A percentile compares a stretch with the other conserved stretches of the same genome.
Evolutionary conservation across 495 filamentous ascomycete species (phyloP).

Genomic region (Pyronema omphalodes): DNA sequence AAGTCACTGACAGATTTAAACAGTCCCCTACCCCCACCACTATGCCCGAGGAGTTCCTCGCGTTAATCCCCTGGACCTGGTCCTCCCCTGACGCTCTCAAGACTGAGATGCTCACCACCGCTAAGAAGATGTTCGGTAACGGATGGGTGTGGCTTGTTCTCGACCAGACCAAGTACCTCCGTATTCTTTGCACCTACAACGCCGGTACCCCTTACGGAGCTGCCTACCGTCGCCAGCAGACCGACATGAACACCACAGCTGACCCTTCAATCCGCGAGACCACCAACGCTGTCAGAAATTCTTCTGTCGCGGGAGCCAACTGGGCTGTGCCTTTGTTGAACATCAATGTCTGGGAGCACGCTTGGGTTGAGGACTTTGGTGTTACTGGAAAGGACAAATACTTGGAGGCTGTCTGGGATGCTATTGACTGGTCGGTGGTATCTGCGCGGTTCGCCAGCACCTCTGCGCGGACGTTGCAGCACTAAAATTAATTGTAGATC

Average conservation of each 20-base stretch:
- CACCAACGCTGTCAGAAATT: slow-evolving; percentile 12
- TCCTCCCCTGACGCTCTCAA: slow-evolving; percentile 64
- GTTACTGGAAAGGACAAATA: slow-evolving; percentile 59
- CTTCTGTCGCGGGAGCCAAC: slow-evolving; percentile 42
- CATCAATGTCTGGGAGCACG: slow-evolving; percentile 93
- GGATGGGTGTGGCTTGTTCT: slow-evolving; percentile 90
- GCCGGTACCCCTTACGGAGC: slow-evolving; percentile 78
- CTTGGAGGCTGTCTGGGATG: slow-evolving; percentile 68
- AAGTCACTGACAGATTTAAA: neutral
- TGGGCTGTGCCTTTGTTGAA: slow-evolving; percentile 62
- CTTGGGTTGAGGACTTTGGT: slow-evolving; percentile 72
- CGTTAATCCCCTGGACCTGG: slow-evolving; percentile 35
- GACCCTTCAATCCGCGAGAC: slow-evolving; percentile 7
- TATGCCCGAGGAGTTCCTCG: slow-evolving; percentile 5
- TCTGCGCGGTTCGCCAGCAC: neutral
- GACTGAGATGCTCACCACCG: slow-evolving; percentile 60
- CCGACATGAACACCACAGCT: slow-evolving; percentile 59
- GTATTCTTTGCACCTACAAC: slow-evolving; percentile 74
- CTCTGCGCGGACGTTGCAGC: neutral
- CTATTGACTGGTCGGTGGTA: slow-evolving; percentile 69
- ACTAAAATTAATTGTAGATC: neutral
- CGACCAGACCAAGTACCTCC: slow-evolving; percentile 31
- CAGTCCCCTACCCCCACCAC: slow-evolving; percentile 6
- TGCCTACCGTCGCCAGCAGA: slow-evolving; percentile 58
- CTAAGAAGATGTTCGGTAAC: slow-evolving; percentile 83